Evolutionary conservation across 169 alveolate species (phyloP), one percentile per base, ranked within the genome.

Genomic region (Sarcocystis neurona): DNA sequence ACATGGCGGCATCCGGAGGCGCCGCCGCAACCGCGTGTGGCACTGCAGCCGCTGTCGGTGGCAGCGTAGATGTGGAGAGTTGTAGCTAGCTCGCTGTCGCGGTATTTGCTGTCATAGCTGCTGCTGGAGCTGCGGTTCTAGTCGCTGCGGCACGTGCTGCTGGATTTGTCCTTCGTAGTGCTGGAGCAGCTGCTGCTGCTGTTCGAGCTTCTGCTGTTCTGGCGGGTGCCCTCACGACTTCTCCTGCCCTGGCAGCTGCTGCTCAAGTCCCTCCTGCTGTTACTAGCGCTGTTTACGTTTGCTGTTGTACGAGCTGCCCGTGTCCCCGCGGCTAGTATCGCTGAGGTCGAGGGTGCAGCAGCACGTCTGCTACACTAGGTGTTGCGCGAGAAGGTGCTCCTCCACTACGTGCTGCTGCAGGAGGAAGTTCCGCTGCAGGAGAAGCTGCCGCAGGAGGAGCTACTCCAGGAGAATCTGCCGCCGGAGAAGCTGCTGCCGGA

Each of bases 71-170:
- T 79, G 86, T 58, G 53, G 88, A 23, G 78, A 12, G 30, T 80
- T 80, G 44, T 80, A 77, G 32, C 88, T 77, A 34, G 88, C 63
- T 32, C 41, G 78, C 32, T 77, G 88, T n/a, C n/a, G n/a, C n/a
- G n/a, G n/a, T n/a, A n/a, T n/a, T n/a, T n/a, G n/a, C n/a, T n/a
- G n/a, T n/a, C n/a, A 50, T 41, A 56, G 88, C 53, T 50, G 88
- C 63, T 39, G 18, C 20, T 58, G 88, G 27, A 80, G 88, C 60
- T 80, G 88, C 78, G 53, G 88, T 60, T 80, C 78, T 77, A 80
- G 58, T 34, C 58, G 88, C 78, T 80, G 88, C 75, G 41, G 58
- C 78, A 80, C 78, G 32, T 80, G 88, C 88, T 80, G 88, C 78
- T 79, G 86, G 37, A 48, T 66, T 48, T 79, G 86, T 1, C 15